Evolutionary conservation across 1,139 yeast genomes (phyloP).

Genomic region (Saccharomyces hybrid): DNA sequence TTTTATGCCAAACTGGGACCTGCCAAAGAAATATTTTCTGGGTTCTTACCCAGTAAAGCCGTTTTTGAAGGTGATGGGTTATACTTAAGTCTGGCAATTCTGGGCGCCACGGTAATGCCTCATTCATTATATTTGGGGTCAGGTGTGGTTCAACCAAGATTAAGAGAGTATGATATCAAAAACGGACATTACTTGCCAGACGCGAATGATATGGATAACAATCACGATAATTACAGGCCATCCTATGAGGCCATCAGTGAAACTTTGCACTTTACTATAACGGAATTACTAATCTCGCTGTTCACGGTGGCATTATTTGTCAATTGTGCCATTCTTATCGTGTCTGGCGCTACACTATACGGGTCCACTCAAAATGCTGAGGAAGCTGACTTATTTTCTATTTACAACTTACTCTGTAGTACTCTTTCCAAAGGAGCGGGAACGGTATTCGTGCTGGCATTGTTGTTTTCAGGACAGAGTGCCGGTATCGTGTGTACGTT

Average conservation of each 20-base stretch:
- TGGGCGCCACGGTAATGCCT: conserved; percentile 83
- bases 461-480: conserved; percentile 70
- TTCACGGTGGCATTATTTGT: conserved; percentile 70
- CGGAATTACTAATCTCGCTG: conserved; percentile 57
- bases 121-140: conserved; percentile 71
- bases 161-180: conserved; percentile 54
- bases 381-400: conserved; percentile 70
- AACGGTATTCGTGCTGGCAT: conserved; percentile 61
- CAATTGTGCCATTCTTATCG: conserved; percentile 65
- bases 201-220: conserved; percentile 24
- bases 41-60: conserved; percentile 55
- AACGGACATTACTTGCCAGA: conserved; percentile 39
- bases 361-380: conserved; percentile 50
- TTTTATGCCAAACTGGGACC: conserved; percentile 42
- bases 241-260: conserved; percentile 60
- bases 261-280: conserved; percentile 56
- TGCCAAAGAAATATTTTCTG: conserved; percentile 37
- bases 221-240: conserved; percentile 46
- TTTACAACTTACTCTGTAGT: conserved; percentile 52
- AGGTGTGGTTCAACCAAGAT: conserved; percentile 66
- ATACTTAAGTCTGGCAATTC: conserved; percentile 62
- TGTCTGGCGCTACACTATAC: conserved; percentile 61
- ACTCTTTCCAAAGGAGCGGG: conserved; percentile 68
- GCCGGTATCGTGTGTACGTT: conserved; percentile 79
- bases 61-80: conserved; percentile 51